A percentile compares a stretch with the other conserved stretches of the same genome.
Conservation (phyloP, 2,329 filamentous ascomycete species). For the Venturia pyrina region DNA sequence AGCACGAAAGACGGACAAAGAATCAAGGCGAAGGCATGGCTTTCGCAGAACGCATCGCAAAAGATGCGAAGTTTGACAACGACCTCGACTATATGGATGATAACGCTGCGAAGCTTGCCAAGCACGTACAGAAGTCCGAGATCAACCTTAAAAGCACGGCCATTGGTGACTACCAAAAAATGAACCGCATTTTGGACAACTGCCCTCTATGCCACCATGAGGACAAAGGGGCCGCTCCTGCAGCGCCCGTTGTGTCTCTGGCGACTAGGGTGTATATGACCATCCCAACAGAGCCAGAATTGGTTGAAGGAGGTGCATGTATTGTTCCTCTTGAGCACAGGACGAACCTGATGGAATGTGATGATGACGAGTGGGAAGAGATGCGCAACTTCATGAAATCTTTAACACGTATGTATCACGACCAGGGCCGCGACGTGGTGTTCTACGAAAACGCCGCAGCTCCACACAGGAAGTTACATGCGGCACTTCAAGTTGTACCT, state of each 20-base stretch:
- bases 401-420: slow-evolving; percentile 86
- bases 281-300: slow-evolving; percentile 77
- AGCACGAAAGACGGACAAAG: slow-evolving; percentile 80
- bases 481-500: slow-evolving; percentile 75
- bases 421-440: slow-evolving; percentile 80
- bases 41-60: slow-evolving; percentile 86
- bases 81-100: slow-evolving; percentile 97
- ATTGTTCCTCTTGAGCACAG: slow-evolving; percentile 85
- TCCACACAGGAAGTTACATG: slow-evolving; percentile 69
- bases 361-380: slow-evolving; percentile 99
- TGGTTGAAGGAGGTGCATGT: slow-evolving; percentile 72
- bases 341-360: slow-evolving; percentile 87
- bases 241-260: slow-evolving; percentile 78
- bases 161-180: slow-evolving; percentile 79
- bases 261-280: slow-evolving; percentile 82
- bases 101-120: slow-evolving; percentile 82
- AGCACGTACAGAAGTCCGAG: slow-evolving; percentile 78
- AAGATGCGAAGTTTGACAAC: slow-evolving; percentile 81
- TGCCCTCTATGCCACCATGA: slow-evolving; percentile 93
- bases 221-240: slow-evolving; percentile 61
- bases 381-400: slow-evolving; percentile 95
- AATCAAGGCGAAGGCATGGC: slow-evolving; percentile 72
- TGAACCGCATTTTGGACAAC: slow-evolving; percentile 73
- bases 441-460: slow-evolving; percentile 96
- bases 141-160: slow-evolving; percentile 79